Evolutionary conservation across 2,329 filamentous ascomycete species (phyloP).

Genomic region (Exophiala sideris): DNA sequence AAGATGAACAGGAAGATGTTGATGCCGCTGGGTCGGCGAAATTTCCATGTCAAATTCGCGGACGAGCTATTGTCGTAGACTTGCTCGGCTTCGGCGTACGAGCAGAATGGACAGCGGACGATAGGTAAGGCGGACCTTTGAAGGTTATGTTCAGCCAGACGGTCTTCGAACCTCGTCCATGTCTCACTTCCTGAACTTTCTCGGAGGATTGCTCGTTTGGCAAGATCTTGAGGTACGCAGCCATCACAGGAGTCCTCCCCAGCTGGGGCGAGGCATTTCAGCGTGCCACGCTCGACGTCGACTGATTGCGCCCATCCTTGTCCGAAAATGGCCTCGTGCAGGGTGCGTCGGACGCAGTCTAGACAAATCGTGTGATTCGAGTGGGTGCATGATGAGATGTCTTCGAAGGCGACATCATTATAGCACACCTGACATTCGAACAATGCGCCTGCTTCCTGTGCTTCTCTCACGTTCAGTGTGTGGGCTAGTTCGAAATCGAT

Average conservation of each 20-base stretch:
- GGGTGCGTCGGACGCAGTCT: slow-evolving; percentile 74
- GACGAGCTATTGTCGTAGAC: slow-evolving; percentile 57
- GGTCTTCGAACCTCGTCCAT: slow-evolving; percentile 71
- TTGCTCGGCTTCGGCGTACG: slow-evolving; percentile 84
- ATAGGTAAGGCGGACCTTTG: slow-evolving; percentile 70
- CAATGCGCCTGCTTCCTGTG: slow-evolving; percentile 38
- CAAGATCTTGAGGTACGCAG: slow-evolving; percentile 65
- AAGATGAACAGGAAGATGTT: slow-evolving; percentile 48
- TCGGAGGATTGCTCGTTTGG: slow-evolving; percentile 68
- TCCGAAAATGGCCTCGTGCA: slow-evolving; percentile 86
- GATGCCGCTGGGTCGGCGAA: slow-evolving; percentile 55
- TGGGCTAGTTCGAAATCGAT: slow-evolving; percentile 40
- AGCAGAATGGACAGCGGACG: slow-evolving; percentile 83
- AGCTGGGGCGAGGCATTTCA: slow-evolving; percentile 78
- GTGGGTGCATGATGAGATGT: slow-evolving; percentile 44
- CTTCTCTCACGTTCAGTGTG: slow-evolving; percentile 42
- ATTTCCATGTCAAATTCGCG: slow-evolving; percentile 53
- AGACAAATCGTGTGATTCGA: slow-evolving; percentile 51
- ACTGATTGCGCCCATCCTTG: slow-evolving; percentile 86
- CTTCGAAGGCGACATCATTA: slow-evolving; percentile 46
- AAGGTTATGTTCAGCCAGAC: slow-evolving; percentile 72
- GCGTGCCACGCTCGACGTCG: slow-evolving; percentile 66
- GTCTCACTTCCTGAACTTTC: slow-evolving; percentile 69
- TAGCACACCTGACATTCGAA: slow-evolving; percentile 51
- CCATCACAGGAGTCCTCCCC: slow-evolving; percentile 66